Base-by-base conservation (phyloP, 805 yeast genomes). In the Maudiozyma saulgeensis region DNA sequence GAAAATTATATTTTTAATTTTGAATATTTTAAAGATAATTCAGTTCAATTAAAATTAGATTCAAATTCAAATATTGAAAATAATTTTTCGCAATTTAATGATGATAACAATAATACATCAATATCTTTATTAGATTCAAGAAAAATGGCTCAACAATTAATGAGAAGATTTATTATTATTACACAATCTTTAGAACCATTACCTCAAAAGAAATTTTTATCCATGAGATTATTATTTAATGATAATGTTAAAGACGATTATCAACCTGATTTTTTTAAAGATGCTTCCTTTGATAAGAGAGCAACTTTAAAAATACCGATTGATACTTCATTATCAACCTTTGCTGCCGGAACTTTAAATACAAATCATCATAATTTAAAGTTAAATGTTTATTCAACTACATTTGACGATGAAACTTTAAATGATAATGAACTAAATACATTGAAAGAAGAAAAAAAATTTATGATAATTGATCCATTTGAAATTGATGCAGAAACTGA, bases 1-100 rank as follows among this genome's bases (percentile, higher is more conserved):
- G 87, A 81, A 57, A 71, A 74, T 16, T 81, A 80, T 56, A 61
- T 74, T 5, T 80, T 81, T 51, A 63, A 66, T 12, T 65, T 81
- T 35, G 68, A 68, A 34, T 79, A 80, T 55, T 60, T 53, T n/a
- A 57, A 57, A 1, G 55, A 59, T 13, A 63, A 62, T 41, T 42
- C 26, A 15, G 59, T 63, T 18, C 55, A 53, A 6, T 53, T 68
- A 45, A 64, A 57, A 43, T 35, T 15, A 35, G 38, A 16, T 35
- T 15, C 18, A 28, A 28, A 16, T 35, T 15, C 18, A 28, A 28
- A 28, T 28, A 28, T 28, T 28, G 12, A 28, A 15, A 35, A 45
- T 60, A 35, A 62, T 53, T 21, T 16, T 9, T 21, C 23, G 4
- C 23, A 21, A 21, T n/a, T n/a, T 15, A 37, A 37, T 9, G n/a